These are phyloP conservation scores for Clavispora santaluciae DNA, from an alignment of 805 yeast species.

Conservation along the genomic window DNA sequence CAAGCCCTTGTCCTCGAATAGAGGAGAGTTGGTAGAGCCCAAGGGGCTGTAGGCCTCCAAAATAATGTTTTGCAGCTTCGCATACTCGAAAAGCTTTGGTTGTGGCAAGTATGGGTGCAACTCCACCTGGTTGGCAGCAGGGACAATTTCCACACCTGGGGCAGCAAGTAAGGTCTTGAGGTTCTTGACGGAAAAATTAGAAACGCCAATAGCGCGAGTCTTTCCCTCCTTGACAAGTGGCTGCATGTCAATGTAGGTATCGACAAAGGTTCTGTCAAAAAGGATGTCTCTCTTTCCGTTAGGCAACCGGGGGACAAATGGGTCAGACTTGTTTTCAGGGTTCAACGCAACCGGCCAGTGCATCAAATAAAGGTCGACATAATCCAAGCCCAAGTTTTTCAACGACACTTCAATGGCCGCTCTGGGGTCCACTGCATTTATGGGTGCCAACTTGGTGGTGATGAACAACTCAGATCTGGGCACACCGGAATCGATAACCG, in stretches of 20 bases:
- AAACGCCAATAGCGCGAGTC: slow-evolving; percentile 69
- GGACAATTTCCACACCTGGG: slow-evolving; percentile 48
- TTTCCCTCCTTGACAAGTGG: slow-evolving; percentile 47
- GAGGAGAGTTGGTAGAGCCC: slow-evolving; percentile 55
- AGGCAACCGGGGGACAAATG: slow-evolving; percentile 32
- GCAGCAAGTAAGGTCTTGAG: slow-evolving; percentile 46
- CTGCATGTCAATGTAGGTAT: slow-evolving; percentile 65
- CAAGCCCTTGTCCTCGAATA: slow-evolving; percentile 42
- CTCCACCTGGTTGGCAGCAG: slow-evolving; percentile 75
- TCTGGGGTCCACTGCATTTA: slow-evolving; percentile 48
- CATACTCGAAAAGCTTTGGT: slow-evolving; percentile 48
- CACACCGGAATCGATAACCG: slow-evolving; percentile 10
- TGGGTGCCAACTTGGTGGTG: slow-evolving; percentile 67
- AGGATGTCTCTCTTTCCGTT: slow-evolving; percentile 34
- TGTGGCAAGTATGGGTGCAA: slow-evolving; percentile 72
- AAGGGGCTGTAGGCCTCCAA: slow-evolving; percentile 78
- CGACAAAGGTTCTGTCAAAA: slow-evolving; percentile 36
- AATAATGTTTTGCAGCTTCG: slow-evolving; percentile 47
- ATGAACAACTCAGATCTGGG: slow-evolving; percentile 62
- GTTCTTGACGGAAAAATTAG: slow-evolving; percentile 59
- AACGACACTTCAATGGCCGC: slow-evolving; percentile 56
- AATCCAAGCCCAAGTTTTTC: slow-evolving; percentile 60
- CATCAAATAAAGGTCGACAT: slow-evolving; percentile 71
- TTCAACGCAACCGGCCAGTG: slow-evolving; percentile 76
- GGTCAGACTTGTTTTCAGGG: slow-evolving; percentile 26